These are phyloP conservation scores for Nothophaeocryptopus gaeumannii DNA, from an alignment of 2,329 filamentous ascomycete genomes.

Conservation along the genomic window DNA sequence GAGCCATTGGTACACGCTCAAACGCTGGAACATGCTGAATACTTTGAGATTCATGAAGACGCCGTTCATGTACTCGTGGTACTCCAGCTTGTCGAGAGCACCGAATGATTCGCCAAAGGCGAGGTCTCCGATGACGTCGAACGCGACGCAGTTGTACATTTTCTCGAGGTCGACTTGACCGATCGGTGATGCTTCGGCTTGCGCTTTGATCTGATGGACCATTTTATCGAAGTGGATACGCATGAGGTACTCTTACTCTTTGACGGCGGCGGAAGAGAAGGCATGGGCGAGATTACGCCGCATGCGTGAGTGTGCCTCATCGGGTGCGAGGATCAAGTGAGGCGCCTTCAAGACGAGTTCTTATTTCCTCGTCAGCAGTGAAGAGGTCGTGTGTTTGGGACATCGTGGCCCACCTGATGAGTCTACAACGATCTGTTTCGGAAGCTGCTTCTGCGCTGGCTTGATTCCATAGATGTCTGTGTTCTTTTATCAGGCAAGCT, in stretches of 20 bases:
- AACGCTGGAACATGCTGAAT: too few species aligned
- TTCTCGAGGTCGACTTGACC: slow-evolving; percentile 24
- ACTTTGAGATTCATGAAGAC: not conserved
- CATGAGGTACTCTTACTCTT: slow-evolving; percentile 38
- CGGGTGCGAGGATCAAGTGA: not conserved
- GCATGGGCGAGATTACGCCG: slow-evolving; percentile 15
- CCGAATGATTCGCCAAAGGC: slow-evolving; percentile 29
- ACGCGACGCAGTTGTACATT: slow-evolving; percentile 23
- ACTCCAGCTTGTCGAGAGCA: slow-evolving; percentile 11
- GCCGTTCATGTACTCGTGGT: not conserved
- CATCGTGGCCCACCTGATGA: too few species aligned
- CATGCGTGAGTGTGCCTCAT: slow-evolving; percentile 8
- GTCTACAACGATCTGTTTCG: too few species aligned
- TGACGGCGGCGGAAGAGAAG: slow-evolving; percentile 31
- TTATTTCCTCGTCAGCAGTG: too few species aligned
- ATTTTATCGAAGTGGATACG: slow-evolving; percentile 40
- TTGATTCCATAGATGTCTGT: too few species aligned
- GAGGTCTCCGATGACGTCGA: slow-evolving; percentile 30
- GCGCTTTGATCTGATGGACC: slow-evolving; percentile 22
- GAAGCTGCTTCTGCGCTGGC: too few species aligned
- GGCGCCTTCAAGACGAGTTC: too few species aligned
- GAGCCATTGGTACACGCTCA: too few species aligned
- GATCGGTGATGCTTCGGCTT: not conserved
- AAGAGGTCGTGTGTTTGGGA: too few species aligned
- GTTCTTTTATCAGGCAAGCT: too few species aligned